phyloP scores from a whole-genome alignment of 2,329 filamentous ascomycete species.

The Sphaerulina musiva region DNA sequence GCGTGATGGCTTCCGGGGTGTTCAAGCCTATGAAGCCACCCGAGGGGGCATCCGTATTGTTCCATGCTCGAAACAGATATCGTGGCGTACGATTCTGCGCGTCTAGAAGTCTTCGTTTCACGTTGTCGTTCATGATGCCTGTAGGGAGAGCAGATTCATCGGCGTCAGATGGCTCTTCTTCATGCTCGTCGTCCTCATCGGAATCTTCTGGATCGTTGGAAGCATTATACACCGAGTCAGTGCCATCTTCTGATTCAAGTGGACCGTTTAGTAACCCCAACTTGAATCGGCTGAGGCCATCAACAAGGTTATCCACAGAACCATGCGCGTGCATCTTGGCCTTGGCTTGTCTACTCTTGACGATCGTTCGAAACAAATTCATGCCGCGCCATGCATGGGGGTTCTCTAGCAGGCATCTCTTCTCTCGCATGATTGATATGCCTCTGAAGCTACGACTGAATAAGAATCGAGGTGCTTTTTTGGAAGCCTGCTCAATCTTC shows the following conservation, averaged over 20 bases:
- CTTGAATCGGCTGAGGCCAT: not conserved
- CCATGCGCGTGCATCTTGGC: not conserved
- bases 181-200: not conserved
- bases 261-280: not conserved
- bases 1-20: slow-evolving; percentile 2
- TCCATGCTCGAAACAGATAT: slow-evolving; percentile 9
- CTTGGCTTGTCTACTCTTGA: not conserved
- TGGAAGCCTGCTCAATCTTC: not conserved
- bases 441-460: not conserved
- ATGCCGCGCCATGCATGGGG: not conserved
- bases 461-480: not conserved
- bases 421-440: not conserved
- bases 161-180: not conserved
- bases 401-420: not conserved
- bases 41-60: not conserved
- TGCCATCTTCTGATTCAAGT: not conserved
- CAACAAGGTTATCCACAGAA: not conserved
- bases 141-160: not conserved
- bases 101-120: slow-evolving; percentile 1
- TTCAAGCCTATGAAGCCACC: slow-evolving; percentile 4
- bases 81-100: slow-evolving; percentile 6
- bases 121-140: not conserved
- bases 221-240: not conserved
- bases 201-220: not conserved
- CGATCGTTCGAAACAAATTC: not conserved